A percentile compares a stretch with the other conserved stretches of the same genome.
Conservation (phyloP, 2,329 filamentous ascomycete genomes). For the Clarireedia paspali region DNA sequence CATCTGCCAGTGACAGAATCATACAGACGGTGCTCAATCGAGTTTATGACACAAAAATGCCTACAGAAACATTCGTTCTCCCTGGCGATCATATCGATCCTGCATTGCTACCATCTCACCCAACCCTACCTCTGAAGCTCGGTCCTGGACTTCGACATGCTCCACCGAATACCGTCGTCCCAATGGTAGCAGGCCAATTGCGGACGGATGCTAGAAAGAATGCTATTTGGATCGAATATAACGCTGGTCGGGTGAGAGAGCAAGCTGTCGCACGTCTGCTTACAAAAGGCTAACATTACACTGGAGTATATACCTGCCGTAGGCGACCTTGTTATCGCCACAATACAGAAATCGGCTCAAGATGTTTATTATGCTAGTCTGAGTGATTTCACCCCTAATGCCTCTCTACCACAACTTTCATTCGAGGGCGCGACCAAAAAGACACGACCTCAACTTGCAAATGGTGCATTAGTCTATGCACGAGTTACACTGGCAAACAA, state of each 20-base stretch:
- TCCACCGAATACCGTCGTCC: slow-evolving; percentile 64
- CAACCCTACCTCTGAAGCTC: slow-evolving; percentile 66
- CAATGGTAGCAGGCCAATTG: slow-evolving; percentile 60
- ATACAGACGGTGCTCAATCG: too few relatives aligned
- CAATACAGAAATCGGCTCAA: slow-evolving; percentile 64
- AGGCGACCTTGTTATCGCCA: slow-evolving; percentile 86
- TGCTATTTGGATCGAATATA: slow-evolving; percentile 68
- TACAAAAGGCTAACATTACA: not conserved
- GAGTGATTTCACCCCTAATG: slow-evolving; percentile 55
- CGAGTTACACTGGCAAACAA: slow-evolving; percentile 70
- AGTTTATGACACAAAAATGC: slow-evolving; percentile 9
- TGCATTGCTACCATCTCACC: slow-evolving; percentile 57
- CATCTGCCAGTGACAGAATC: too few relatives aligned
- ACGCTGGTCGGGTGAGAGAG: slow-evolving; percentile 55
- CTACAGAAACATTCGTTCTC: slow-evolving; percentile 56
- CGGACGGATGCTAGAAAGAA: slow-evolving; percentile 65
- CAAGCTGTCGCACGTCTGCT: not conserved
- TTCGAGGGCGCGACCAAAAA: slow-evolving; percentile 93
- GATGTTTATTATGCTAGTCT: slow-evolving; percentile 78
- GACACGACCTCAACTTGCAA: slow-evolving; percentile 68
- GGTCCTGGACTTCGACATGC: slow-evolving; percentile 79
- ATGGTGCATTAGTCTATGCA: slow-evolving; percentile 81
- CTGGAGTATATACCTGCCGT: slow-evolving; percentile 67
- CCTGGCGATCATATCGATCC: slow-evolving; percentile 72
- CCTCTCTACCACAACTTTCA: slow-evolving; percentile 75